Base-by-base conservation (phyloP, 2,329 filamentous ascomycete genomes). In the Teratosphaeria destructans region DNA sequence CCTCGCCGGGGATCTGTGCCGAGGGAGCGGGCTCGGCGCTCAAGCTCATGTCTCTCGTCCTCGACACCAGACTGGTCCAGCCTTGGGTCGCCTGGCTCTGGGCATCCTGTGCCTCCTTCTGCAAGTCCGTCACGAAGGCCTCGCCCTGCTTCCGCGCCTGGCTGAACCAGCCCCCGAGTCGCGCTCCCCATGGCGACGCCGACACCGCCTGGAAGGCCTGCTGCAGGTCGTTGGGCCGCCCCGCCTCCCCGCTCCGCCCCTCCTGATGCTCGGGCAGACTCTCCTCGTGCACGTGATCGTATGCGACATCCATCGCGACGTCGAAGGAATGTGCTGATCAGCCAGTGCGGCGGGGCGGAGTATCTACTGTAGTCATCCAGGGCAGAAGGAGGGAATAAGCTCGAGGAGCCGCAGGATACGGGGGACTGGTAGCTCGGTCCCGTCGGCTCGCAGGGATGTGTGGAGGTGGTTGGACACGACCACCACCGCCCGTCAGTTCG, bases 161-260 rank as follows among this genome's bases (percentile, higher is more conserved):
- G 54, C 89, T 89, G 71, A 95, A 86, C 72, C 96, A 89, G 6
- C 91, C 93, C 39, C 94, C 93, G 35, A 99, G 84, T 67, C 83
- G 85, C 26, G 88, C 85, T 53, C 93, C 94, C 94, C 94, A 99
- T 11, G 90, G 89, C 68, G 90, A 96, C 65, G 85, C 84, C 3
- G 90, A 93, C 71, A 99, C 89, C 27, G 92, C 92, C 71, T 90
- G 91, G 80, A 97, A 96, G 6, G 93, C 94, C 75, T 96, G 90
- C 75, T 96, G 90, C 63, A 99, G 82, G 70, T 99, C 94, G 66
- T 85, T 82, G 34, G 59, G 19, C 27, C 55, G 19, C 6, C 54
- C 56, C 35, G 37, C 23, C 34, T 54, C 29, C 29, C 29, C 52
- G 14, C 54, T 39, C 49, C 27, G 37, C 11, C 29, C 47, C 26